These are phyloP conservation scores for Candida qinlingensis DNA, from an alignment of 805 yeast genomes.

Conservation along the genomic window DNA sequence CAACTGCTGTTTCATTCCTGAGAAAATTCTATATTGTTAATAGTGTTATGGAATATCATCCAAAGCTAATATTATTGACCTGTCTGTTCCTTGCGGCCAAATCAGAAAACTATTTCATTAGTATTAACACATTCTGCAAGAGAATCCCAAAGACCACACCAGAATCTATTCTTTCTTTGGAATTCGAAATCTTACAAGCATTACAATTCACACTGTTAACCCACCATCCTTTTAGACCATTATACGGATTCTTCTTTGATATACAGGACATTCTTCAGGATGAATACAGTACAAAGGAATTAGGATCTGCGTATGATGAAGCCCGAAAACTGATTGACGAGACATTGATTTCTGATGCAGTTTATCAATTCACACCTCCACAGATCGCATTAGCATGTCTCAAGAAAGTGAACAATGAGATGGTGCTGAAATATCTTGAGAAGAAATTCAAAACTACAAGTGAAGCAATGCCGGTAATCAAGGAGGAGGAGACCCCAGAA, in stretches of 20 bases:
- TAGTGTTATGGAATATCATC: constrained; percentile 84
- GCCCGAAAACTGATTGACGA: constrained; percentile 64
- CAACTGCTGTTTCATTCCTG: constrained; percentile 82
- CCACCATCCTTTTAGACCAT: constrained; percentile 83
- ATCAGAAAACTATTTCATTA: constrained; percentile 84
- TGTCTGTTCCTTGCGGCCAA: constrained; percentile 90
- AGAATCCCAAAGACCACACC: constrained; percentile 65
- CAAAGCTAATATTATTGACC: constrained; percentile 73
- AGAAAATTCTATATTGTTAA: constrained; percentile 74
- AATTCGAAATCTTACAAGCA: constrained; percentile 69
- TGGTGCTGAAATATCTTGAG: constrained; percentile 62
- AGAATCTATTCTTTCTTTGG: constrained; percentile 67
- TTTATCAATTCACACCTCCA: constrained; percentile 83
- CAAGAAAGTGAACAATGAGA: constrained; percentile 56
- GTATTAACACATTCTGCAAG: constrained; percentile 73
- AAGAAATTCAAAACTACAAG: constrained; percentile 42
- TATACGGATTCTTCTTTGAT: constrained; percentile 94
- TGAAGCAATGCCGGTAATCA: constrained; percentile 11
- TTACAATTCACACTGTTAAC: constrained; percentile 74
- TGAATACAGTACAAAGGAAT: constrained; percentile 43
- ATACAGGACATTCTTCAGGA: constrained; percentile 53
- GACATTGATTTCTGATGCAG: constrained; percentile 69
- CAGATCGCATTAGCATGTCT: constrained; percentile 90
- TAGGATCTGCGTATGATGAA: constrained; percentile 66
- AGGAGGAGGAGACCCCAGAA: constrained; percentile 1